Evolutionary conservation across 2,329 filamentous ascomycete species (phyloP).

Genomic region (Scopulariopsis brevicaulis): DNA sequence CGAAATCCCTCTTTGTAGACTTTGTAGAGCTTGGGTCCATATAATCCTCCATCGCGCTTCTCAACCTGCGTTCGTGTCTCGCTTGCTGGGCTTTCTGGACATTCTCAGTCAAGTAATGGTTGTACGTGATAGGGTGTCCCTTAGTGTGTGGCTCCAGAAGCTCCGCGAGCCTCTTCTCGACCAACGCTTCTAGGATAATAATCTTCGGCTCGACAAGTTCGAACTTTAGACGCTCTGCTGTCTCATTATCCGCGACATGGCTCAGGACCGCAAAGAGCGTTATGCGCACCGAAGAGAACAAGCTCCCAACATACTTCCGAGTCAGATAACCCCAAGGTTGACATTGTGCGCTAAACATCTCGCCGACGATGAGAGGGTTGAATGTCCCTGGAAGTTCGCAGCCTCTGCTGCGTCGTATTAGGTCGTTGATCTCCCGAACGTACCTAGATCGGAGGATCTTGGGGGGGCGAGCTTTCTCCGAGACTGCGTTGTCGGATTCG

Average conservation of each 20-base stretch:
- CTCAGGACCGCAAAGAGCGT: neutral
- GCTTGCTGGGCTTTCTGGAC: constrained; percentile 5
- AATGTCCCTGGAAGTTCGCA: constrained; percentile 10
- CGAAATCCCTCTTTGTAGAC: too few relatives aligned
- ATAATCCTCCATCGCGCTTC: too few relatives aligned
- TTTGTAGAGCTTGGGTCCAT: too few relatives aligned
- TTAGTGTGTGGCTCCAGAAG: constrained; percentile 5
- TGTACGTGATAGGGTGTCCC: constrained; percentile 9
- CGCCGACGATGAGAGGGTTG: constrained; percentile 7
- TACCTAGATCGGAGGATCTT: constrained; percentile 1
- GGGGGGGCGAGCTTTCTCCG: too few relatives aligned
- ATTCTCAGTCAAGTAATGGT: constrained; percentile 8
- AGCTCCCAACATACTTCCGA: constrained; percentile 4
- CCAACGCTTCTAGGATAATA: neutral
- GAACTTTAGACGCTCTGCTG: too few relatives aligned
- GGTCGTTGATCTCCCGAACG: constrained; percentile 2
- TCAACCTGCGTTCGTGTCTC: too few relatives aligned
- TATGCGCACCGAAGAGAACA: constrained; percentile 1
- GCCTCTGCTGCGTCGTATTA: neutral
- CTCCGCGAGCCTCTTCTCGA: neutral
- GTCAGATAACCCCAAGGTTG: constrained; percentile 7
- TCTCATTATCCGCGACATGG: neutral
- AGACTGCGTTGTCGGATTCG: neutral
- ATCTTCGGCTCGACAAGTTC: neutral
- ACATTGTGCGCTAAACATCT: constrained; percentile 10